Evolutionary conservation across 768 basidiomycete genomes (phyloP).

Genomic region (Kwoniella bestiolae): DNA sequence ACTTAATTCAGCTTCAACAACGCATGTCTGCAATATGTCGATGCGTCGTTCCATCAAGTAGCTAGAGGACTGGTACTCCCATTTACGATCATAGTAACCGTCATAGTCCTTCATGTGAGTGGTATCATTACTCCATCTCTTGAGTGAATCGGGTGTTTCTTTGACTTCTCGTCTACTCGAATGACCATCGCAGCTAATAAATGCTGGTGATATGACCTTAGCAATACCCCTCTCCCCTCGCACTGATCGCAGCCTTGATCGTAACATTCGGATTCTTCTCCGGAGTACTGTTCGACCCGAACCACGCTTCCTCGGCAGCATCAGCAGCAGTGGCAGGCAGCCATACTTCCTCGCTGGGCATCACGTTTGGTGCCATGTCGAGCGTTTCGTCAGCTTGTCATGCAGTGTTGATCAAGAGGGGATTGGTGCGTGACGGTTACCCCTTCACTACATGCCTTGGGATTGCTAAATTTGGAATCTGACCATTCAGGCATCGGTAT

Average conservation of each 20-base stretch:
- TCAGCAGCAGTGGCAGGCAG: slow-evolving; percentile 26
- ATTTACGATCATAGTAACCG: slow-evolving; percentile 88
- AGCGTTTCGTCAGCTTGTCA: slow-evolving; percentile 87
- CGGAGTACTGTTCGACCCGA: slow-evolving; percentile 75
- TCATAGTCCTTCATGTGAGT: slow-evolving; percentile 70
- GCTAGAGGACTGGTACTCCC: slow-evolving; percentile 92
- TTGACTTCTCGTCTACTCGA: too few relatives aligned
- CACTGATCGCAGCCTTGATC: slow-evolving; percentile 73
- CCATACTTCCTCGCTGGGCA: slow-evolving; percentile 62
- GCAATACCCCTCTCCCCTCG: slow-evolving; percentile 69
- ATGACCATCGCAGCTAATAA: too few relatives aligned
- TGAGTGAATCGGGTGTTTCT: too few relatives aligned
- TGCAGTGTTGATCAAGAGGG: slow-evolving; percentile 91
- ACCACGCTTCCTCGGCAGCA: slow-evolving; percentile 43
- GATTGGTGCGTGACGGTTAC: slow-evolving; percentile 62
- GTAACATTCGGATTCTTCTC: slow-evolving; percentile 93
- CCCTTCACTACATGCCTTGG: too few relatives aligned
- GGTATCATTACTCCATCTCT: not conserved
- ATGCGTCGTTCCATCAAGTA: slow-evolving; percentile 65
- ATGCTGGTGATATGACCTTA: not conserved
- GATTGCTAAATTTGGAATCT: slow-evolving; percentile 45
- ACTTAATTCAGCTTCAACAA: slow-evolving; percentile 71
- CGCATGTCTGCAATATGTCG: slow-evolving; percentile 82
- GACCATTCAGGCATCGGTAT: slow-evolving; percentile 60
- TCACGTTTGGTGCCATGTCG: slow-evolving; percentile 79